Conservation (phyloP, 2,329 filamentous ascomycete genomes). For the Aspergillus quadrilineatus region DNA sequence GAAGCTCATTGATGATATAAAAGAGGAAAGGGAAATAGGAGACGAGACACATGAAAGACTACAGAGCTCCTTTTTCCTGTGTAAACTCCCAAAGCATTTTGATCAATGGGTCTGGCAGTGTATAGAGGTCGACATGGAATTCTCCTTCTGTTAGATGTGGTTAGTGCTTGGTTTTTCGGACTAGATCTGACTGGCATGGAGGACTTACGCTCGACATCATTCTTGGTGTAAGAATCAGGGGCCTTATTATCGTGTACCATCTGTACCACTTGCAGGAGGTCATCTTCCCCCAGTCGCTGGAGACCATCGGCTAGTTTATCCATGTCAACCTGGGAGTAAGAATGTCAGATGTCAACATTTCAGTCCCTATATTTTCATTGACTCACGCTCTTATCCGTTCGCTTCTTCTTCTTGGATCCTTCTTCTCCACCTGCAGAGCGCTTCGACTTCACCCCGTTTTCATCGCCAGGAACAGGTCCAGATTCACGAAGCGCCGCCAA, state of each 20-base stretch:
- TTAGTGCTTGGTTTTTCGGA: slow-evolving; percentile 2
- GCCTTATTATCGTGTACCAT: slow-evolving; percentile 98
- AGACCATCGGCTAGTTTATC: slow-evolving; percentile 94
- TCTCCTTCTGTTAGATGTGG: slow-evolving; percentile 70
- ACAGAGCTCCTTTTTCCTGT: slow-evolving; percentile 45
- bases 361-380: neutral
- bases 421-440: slow-evolving; percentile 55
- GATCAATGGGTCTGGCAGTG: slow-evolving; percentile 83
- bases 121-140: slow-evolving; percentile 97
- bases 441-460: slow-evolving; percentile 65
- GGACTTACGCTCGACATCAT: slow-evolving; percentile 86
- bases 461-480: slow-evolving; percentile 76
- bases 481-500: slow-evolving; percentile 77
- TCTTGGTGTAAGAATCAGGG: slow-evolving; percentile 92
- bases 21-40: neutral
- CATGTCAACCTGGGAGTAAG: slow-evolving; percentile 65
- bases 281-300: slow-evolving; percentile 86
- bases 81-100: slow-evolving; percentile 95
- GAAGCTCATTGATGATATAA: neutral
- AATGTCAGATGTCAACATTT: neutral
- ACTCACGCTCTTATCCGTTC: slow-evolving; percentile 60
- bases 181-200: neutral
- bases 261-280: slow-evolving; percentile 90
- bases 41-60: slow-evolving; percentile 7
- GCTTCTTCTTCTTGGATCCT: slow-evolving; percentile 73